phyloP scores from a whole-genome alignment of 2,329 filamentous ascomycete species.

The Aspergillus arachidicola region DNA sequence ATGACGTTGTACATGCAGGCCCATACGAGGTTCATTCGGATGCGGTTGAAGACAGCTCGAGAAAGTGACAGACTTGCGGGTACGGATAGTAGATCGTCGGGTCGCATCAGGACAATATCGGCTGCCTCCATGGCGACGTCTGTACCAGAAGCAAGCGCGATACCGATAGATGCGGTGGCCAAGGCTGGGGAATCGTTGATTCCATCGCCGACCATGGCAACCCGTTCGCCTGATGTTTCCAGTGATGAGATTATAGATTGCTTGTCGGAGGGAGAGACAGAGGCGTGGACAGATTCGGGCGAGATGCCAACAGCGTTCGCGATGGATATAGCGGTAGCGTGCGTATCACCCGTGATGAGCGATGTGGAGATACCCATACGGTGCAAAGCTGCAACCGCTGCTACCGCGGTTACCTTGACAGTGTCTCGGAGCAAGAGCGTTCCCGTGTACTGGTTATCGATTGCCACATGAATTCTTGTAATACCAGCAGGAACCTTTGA shows the following conservation, averaged over 20 bases:
- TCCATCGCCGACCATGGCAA: conserved; percentile 97
- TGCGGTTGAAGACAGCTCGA: conserved; percentile 82
- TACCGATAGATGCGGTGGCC: conserved; percentile 88
- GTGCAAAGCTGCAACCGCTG: conserved; percentile 78
- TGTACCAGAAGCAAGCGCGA: conserved; percentile 88
- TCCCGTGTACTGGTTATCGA: conserved; percentile 79
- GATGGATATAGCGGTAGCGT: conserved; percentile 79
- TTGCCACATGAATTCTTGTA: conserved; percentile 88
- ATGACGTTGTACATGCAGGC: conserved; percentile 91
- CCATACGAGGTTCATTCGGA: conserved; percentile 92
- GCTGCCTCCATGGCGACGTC: conserved; percentile 98
- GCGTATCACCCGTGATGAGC: conserved; percentile 92
- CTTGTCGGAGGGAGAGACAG: conserved; percentile 90
- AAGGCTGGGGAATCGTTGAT: conserved; percentile 98
- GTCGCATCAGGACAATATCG: conserved; percentile 92
- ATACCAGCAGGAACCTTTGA: conserved; percentile 62
- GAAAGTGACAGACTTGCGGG: conserved; percentile 81
- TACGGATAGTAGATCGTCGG: conserved; percentile 89
- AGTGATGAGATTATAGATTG: conserved; percentile 79
- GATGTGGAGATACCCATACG: conserved; percentile 84
- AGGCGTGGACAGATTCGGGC: conserved; percentile 74
- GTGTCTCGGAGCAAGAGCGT: conserved; percentile 84
- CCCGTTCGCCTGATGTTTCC: conserved; percentile 72
- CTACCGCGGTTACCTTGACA: conserved; percentile 83
- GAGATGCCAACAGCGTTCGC: conserved; percentile 81